Evolutionary conservation across 2,329 filamentous ascomycete species (phyloP), one percentile per base, ranked within the genome.

Genomic region (Aureobasidium sp.): DNA sequence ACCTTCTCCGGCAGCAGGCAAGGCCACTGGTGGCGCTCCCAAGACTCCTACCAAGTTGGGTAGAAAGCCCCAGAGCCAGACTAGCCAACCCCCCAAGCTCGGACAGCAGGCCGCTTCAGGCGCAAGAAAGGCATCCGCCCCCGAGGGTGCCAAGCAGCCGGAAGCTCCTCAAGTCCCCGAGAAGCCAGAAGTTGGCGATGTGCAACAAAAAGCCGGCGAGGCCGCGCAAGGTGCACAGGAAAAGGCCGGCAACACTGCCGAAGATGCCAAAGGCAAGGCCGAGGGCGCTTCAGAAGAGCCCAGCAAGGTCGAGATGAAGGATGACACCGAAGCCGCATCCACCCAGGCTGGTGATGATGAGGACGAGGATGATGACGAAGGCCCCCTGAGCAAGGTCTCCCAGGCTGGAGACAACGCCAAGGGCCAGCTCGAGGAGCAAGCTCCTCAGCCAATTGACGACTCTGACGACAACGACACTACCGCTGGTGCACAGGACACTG

Each of bases 41-140:
- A 73, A 73, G 66, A 77, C 74, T 57, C 74, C 74, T 32, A 76
- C 74, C 41, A 77, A 77, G 68, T 69, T 77, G 58, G 69, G 71
- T 57, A 63, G 72, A 58, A 73, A 73, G 65, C 63, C 69, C 53
- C 68, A 70, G 58, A 59, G 60, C 39, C 67, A 70, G 58, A 59
- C 59, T 30, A 60, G 62, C 58, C 58, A 66, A 55, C 67, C 68
- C 19, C 56, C 57, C 10, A 73, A 73, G 64, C 63, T 74, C 51
- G 67, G 66, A 57, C 71, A 73, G 63, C 54, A 59, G 30, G 55
- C 61, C n/a, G 64, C 68, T 47, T 64, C 59, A 39, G 54, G 60
- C 42, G 58, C 53, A 47, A 60, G 59, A 55, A 41, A 54, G 57
- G 24, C 61, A 62, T 34, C 57, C 57, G 22, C 53, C 42, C 54